These are phyloP conservation scores for Fraxinus sp. DNA, from an alignment of 305 asterid species.

Conservation along the genomic window DNA sequence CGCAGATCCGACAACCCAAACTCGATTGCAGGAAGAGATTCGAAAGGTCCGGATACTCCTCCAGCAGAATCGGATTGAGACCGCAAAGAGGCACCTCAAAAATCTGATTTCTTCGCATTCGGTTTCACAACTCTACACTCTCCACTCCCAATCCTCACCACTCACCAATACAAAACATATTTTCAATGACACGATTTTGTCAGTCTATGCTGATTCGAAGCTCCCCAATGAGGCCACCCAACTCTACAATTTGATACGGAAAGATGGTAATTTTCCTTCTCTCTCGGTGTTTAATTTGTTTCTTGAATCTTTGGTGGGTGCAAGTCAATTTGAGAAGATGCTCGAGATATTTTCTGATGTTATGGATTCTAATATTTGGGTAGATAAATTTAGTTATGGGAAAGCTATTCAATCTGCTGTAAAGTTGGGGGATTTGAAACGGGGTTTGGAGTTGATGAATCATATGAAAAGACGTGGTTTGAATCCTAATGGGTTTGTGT, in stretches of 20 bases:
- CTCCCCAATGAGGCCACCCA: slow-evolving; percentile 49
- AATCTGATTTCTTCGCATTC: slow-evolving; percentile 40
- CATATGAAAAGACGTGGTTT: slow-evolving; percentile 43
- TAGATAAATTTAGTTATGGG: slow-evolving; percentile 62
- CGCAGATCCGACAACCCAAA: slow-evolving; percentile 2
- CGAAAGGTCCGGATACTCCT: slow-evolving; percentile 44
- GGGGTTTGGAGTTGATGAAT: slow-evolving; percentile 47
- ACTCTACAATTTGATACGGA: slow-evolving; percentile 20
- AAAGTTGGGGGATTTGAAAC: slow-evolving; percentile 52
- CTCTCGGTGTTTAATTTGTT: slow-evolving; percentile 37
- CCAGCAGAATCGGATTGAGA: slow-evolving; percentile 48
- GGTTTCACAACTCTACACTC: slow-evolving; percentile 45
- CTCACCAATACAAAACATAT: slow-evolving; percentile 33
- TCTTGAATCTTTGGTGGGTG: slow-evolving; percentile 56
- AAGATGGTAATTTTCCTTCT: no score
- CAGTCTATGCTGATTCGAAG: slow-evolving; percentile 56
- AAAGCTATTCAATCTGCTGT: slow-evolving; percentile 71
- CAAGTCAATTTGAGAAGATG: slow-evolving; percentile 31
- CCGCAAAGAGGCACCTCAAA: slow-evolving; percentile 50
- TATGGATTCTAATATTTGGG: slow-evolving; percentile 44
- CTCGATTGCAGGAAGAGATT: slow-evolving; percentile 40
- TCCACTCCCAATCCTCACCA: slow-evolving; percentile 31
- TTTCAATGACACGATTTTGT: slow-evolving; percentile 43
- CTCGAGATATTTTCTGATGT: slow-evolving; percentile 51
- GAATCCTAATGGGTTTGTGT: slow-evolving; percentile 52